Percentiles rank a stretch among this genome's conserved stretches.
phyloP scores from a whole-genome alignment of 768 basidiomycete species.

The Phaeotremella skinneri region DNA sequence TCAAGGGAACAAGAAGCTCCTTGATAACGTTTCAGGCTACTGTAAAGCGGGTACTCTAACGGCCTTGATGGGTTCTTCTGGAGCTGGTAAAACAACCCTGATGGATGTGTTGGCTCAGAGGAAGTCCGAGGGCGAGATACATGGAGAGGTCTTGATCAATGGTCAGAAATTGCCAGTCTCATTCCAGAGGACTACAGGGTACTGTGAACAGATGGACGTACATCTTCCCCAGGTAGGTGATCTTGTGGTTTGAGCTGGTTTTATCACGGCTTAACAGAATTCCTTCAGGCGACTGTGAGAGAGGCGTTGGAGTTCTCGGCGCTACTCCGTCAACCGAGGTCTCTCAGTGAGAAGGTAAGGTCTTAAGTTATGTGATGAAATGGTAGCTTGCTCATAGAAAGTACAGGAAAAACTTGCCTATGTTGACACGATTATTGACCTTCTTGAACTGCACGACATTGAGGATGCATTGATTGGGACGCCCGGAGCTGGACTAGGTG shows the following conservation, averaged over 20 bases:
- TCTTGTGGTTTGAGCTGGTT: too few relatives aligned
- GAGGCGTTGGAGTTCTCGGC: slow-evolving; percentile 55
- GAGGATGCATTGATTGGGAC: slow-evolving; percentile 73
- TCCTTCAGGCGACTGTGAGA: slow-evolving; percentile 56
- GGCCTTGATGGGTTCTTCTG: slow-evolving; percentile 70
- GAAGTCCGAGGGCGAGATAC: slow-evolving; percentile 46
- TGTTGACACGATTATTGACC: slow-evolving; percentile 52
- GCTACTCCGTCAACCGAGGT: slow-evolving; percentile 52
- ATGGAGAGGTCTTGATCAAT: slow-evolving; percentile 54
- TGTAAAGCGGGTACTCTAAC: slow-evolving; percentile 78
- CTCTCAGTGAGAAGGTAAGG: slow-evolving; percentile 26
- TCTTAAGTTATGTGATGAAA: neutral
- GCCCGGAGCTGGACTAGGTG: slow-evolving; percentile 39
- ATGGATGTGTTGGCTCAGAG: slow-evolving; percentile 42
- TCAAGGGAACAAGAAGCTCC: slow-evolving; percentile 51
- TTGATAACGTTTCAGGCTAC: slow-evolving; percentile 74
- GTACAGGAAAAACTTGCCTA: slow-evolving; percentile 52
- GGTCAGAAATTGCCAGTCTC: slow-evolving; percentile 50
- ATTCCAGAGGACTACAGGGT: slow-evolving; percentile 54
- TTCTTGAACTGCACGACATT: slow-evolving; percentile 55
- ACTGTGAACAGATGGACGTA: slow-evolving; percentile 52
- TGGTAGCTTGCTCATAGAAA: neutral
- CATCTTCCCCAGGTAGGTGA: slow-evolving; percentile 66
- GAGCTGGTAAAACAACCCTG: slow-evolving; percentile 46
- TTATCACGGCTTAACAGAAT: slow-evolving; percentile 47